Evolutionary conservation across 2,329 filamentous ascomycete genomes (phyloP).

Genomic region (Ceratocystis alfenasii): DNA sequence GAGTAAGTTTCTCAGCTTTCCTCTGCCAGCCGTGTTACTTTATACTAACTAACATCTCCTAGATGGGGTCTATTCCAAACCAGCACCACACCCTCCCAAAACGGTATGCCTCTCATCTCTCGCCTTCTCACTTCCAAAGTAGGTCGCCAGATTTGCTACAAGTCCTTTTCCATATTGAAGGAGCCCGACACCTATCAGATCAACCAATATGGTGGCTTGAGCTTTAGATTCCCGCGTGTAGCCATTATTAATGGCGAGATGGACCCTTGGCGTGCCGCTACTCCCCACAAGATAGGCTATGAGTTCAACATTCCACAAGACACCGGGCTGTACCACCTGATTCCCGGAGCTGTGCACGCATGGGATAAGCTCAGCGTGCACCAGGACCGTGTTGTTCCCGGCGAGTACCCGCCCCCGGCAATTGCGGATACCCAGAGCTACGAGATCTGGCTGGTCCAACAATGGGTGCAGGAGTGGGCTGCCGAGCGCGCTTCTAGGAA

Average conservation of each 20-base stretch:
- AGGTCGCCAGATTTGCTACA: conserved; percentile 48
- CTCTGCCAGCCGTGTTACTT: neutral
- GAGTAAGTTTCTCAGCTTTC: conserved; percentile 31
- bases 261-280: conserved; percentile 69
- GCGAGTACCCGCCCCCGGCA: conserved; percentile 44
- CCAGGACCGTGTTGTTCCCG: conserved; percentile 44
- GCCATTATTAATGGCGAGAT: conserved; percentile 66
- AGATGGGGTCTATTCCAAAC: conserved; percentile 72
- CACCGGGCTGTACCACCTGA: conserved; percentile 60
- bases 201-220: conserved; percentile 65
- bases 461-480: conserved; percentile 54
- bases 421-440: conserved; percentile 47
- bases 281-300: conserved; percentile 54
- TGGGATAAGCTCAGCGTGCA: conserved; percentile 67
- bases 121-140: conserved; percentile 56
- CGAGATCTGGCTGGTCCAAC: conserved; percentile 49
- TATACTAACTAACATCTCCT: conserved; percentile 21
- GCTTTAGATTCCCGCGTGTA: conserved; percentile 61
- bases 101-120: conserved; percentile 58
- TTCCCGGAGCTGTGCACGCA: conserved; percentile 65
- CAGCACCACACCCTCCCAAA: conserved; percentile 53
- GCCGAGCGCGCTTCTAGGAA: conserved; percentile 16
- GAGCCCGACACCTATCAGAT: conserved; percentile 52
- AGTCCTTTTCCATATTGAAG: conserved; percentile 56
- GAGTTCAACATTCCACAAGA: conserved; percentile 46